Evolutionary conservation across 805 yeast species (phyloP).

Genomic region (Spathaspora boniae): DNA sequence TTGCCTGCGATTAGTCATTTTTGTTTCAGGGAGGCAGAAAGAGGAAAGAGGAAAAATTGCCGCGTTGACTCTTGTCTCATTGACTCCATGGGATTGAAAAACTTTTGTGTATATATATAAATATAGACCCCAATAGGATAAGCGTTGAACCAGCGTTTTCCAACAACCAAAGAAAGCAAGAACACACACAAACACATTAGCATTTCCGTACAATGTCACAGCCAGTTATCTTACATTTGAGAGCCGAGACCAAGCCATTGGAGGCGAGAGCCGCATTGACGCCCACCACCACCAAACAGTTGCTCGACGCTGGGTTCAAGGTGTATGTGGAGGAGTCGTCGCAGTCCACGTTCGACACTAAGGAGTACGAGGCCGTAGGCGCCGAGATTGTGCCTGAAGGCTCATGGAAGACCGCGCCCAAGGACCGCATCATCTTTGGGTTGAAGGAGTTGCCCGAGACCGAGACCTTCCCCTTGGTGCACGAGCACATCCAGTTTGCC

Average conservation of each 20-base stretch:
- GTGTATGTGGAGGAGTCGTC: conserved; percentile 84
- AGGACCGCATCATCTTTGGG: conserved; percentile 85
- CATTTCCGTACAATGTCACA: too few relatives aligned
- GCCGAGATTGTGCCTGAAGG: conserved; percentile 88
- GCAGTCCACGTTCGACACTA: conserved; percentile 73
- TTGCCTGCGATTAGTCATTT: too few relatives aligned
- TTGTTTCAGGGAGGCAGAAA: too few relatives aligned
- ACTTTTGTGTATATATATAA: too few relatives aligned
- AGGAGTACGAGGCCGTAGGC: conserved; percentile 79
- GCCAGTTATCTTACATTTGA: conserved; percentile 73
- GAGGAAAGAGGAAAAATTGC: too few relatives aligned
- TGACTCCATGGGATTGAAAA: too few relatives aligned
- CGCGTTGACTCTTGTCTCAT: too few relatives aligned
- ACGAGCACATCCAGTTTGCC: conserved; percentile 97
- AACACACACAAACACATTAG: too few relatives aligned
- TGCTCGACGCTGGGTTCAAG: conserved; percentile 83
- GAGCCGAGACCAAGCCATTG: conserved; percentile 96
- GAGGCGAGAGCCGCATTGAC: conserved; percentile 98
- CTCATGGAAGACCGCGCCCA: conserved; percentile 90
- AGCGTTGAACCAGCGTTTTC: too few relatives aligned
- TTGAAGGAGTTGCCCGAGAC: conserved; percentile 94
- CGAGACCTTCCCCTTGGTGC: conserved; percentile 84
- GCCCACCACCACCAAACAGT: conserved; percentile 81
- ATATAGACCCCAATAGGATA: too few relatives aligned
- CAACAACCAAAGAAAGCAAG: too few relatives aligned